These are phyloP conservation scores for Cryphonectria radicalis DNA, from an alignment of 2,329 filamentous ascomycete genomes.

Conservation along the genomic window DNA sequence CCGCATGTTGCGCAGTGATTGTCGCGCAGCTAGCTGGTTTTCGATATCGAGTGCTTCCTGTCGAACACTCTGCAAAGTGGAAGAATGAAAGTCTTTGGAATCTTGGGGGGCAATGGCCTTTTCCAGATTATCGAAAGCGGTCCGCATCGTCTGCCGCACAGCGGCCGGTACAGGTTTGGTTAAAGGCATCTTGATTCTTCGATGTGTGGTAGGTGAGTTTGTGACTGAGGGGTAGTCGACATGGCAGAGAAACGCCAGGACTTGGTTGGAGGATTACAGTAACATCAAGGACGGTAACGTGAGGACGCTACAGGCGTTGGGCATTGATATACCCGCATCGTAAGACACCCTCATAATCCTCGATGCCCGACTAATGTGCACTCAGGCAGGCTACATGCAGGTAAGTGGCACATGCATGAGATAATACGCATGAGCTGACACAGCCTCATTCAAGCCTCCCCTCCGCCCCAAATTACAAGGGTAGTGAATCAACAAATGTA, in stretches of 20 bases:
- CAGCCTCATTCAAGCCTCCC: not conserved
- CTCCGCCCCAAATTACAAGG: not conserved
- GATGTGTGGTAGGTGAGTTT: too few species aligned
- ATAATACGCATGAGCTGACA: not conserved
- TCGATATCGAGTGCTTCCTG: constrained; percentile 45
- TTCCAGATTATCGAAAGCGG: constrained; percentile 34
- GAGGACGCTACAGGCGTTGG: not conserved
- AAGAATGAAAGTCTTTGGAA: constrained; percentile 34
- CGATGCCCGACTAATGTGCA: too few species aligned
- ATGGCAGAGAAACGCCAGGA: not conserved
- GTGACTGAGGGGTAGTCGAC: not conserved
- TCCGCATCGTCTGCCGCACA: constrained; percentile 28
- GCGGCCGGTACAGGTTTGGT: constrained; percentile 18
- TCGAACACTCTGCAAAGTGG: constrained; percentile 43
- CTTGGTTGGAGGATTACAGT: too few species aligned
- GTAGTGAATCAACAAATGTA: not conserved
- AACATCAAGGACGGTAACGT: not conserved
- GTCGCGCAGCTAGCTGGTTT: constrained; percentile 42
- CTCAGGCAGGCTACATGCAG: not conserved
- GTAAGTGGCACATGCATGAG: not conserved
- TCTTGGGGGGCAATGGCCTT: constrained; percentile 29
- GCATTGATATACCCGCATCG: too few species aligned
- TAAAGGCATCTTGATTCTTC: constrained; percentile 24
- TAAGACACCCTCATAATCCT: too few species aligned
- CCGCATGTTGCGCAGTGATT: constrained; percentile 47